These are phyloP conservation scores for Cercophora sp. DNA, from an alignment of 495 filamentous ascomycete species.

Conservation along the genomic window DNA sequence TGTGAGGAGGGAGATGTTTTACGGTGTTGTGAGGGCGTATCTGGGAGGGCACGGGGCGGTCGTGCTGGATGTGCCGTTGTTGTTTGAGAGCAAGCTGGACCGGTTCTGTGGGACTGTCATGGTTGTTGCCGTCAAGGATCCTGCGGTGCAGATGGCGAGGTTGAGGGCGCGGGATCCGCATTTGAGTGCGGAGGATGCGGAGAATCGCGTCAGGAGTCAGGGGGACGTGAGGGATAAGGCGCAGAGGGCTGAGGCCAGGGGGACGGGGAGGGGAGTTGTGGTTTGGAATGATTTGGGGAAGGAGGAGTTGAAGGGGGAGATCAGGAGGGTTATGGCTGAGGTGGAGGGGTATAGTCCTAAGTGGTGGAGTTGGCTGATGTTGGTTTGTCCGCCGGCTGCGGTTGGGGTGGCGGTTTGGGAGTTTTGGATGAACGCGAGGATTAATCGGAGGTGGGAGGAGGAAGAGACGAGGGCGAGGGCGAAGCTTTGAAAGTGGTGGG, in stretches of 20 bases:
- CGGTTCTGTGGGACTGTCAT: slow-evolving; percentile 72
- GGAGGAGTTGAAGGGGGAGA: slow-evolving; percentile 60
- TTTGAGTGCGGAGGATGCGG: slow-evolving; percentile 72
- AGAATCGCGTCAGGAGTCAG: slow-evolving; percentile 78
- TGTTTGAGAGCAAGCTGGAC: slow-evolving; percentile 86
- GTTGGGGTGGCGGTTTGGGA: slow-evolving; percentile 60
- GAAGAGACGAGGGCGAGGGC: slow-evolving; percentile 63
- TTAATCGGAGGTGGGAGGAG: slow-evolving; percentile 65
- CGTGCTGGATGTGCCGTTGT: slow-evolving; percentile 86
- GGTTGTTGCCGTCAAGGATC: slow-evolving; percentile 76
- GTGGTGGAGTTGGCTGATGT: slow-evolving; percentile 78
- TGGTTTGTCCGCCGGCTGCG: slow-evolving; percentile 68
- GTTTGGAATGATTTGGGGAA: slow-evolving; percentile 81
- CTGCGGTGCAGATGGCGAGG: slow-evolving; percentile 72
- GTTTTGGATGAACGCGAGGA: slow-evolving; percentile 61
- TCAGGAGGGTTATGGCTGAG: slow-evolving; percentile 57
- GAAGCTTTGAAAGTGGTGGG: slow-evolving; percentile 47
- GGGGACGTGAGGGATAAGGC: slow-evolving; percentile 81
- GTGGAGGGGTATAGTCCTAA: slow-evolving; percentile 60
- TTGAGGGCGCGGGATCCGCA: slow-evolving; percentile 67
- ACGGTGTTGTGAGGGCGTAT: slow-evolving; percentile 59
- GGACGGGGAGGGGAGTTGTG: slow-evolving; percentile 58
- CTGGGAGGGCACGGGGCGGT: slow-evolving; percentile 74
- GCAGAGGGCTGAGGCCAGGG: slow-evolving; percentile 58
- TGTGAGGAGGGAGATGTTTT: slow-evolving; percentile 73